phyloP scores from a whole-genome alignment of 345 rosid genomes.

The Noccaea bulbosa region DNA sequence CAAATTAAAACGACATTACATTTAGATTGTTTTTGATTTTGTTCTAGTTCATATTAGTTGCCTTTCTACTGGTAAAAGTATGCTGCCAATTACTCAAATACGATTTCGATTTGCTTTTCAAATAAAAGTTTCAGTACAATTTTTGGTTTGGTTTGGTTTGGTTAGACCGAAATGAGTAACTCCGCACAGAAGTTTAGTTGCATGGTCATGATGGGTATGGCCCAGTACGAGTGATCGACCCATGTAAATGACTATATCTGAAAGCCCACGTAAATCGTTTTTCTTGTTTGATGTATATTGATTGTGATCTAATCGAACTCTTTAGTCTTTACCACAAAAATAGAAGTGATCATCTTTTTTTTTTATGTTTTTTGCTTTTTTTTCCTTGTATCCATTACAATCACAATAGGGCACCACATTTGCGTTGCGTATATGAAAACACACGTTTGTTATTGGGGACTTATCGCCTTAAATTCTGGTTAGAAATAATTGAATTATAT shows the following conservation, averaged over 20 bases:
- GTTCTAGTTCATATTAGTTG: too few relatives aligned
- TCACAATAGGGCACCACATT: not conserved
- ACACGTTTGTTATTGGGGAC: constrained; percentile 6
- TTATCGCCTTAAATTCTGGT: not conserved
- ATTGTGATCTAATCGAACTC: too few relatives aligned
- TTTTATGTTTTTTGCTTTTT: too few relatives aligned
- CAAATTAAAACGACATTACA: too few relatives aligned
- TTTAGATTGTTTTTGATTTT: too few relatives aligned
- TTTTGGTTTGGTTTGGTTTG: not conserved
- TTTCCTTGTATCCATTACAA: not conserved
- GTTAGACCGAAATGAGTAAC: not conserved
- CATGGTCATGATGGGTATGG: not conserved
- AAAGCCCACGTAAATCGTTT: constrained; percentile 1
- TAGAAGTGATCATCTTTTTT: too few relatives aligned
- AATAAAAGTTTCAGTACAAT: not conserved
- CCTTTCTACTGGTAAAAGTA: too few relatives aligned
- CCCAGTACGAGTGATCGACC: not conserved
- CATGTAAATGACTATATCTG: not conserved
- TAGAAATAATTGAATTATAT: not conserved
- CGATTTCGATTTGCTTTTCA: too few relatives aligned
- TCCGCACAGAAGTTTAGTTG: not conserved
- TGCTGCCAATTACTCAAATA: too few relatives aligned
- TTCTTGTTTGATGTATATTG: not conserved
- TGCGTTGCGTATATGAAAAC: not conserved
- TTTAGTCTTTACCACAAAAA: too few relatives aligned